Base-by-base conservation (phyloP, 75 land plant species). In the Pinus taeda region DNA sequence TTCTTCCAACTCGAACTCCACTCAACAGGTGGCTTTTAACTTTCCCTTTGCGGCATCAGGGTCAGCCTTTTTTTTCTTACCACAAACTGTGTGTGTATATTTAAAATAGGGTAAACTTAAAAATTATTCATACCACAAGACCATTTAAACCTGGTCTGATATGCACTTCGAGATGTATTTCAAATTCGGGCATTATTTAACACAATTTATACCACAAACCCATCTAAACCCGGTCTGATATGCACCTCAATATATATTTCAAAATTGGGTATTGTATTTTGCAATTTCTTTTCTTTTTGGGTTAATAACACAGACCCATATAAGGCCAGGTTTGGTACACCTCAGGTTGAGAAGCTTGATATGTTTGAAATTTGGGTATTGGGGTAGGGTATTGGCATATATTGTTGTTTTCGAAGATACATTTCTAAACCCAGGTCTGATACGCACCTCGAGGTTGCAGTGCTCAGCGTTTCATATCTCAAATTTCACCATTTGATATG, bases 11-110 rank as follows among this genome's bases (percentile, higher is more conserved):
- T 17, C 71, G 18, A 26, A 15, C 53, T 45, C 74, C 22, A 7
- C 78, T 39, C 42, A 42, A 22, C 78, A 58, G 78, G 78, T 76
- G 13, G 24, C 45, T 30, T 36, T 42, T 36, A 21, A 17, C 53
- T 42, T 21, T 73, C 15, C 53, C 36, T 15, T 36, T 14, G 17
- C 22, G 11, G 6, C 49, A 45, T 45, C 8, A 45, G 49, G 49
- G 49, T 45, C 49, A 45, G 49, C n/a, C 5, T 67, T 39, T 21
- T 62, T 58, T 59, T 59, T 59, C 60, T 17, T 9, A 59, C n/a
- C 60, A 59, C 6, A 59, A 17, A 59, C n/a, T 59, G 1, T 17
- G 5, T 59, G n/a, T 4, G 17, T 59, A 17, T 59, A 5, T 59
- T 59, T 15, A 59, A 59, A 18, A 59, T 18, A 4, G n/a, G 60